Evolutionary conservation across 495 filamentous ascomycete genomes (phyloP).

Genomic region (Hypoxylon lienhwacheense): DNA sequence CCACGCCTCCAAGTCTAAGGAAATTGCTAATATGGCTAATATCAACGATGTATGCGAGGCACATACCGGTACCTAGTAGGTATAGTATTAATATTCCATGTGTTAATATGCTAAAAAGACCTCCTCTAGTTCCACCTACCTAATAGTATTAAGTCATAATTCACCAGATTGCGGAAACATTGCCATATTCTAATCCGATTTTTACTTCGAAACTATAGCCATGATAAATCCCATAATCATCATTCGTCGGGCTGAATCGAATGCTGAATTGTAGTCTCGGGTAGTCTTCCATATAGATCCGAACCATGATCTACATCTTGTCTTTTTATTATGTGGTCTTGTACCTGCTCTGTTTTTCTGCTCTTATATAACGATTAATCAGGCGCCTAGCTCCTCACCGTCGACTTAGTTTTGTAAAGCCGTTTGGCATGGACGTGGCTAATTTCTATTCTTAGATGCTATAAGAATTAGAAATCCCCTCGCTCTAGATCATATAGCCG

Average conservation of each 20-base stretch:
- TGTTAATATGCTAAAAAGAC: conserved; percentile 4
- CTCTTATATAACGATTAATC: too few relatives aligned
- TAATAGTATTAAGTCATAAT: too few relatives aligned
- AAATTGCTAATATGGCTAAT: conserved; percentile 38
- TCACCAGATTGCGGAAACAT: too few relatives aligned
- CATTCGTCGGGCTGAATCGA: too few relatives aligned
- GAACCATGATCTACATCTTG: too few relatives aligned
- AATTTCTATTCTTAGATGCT: conserved; percentile 26
- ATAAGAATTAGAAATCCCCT: conserved; percentile 2
- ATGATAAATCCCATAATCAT: too few relatives aligned
- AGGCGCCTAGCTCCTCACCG: neutral
- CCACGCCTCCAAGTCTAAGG: conserved; percentile 27
- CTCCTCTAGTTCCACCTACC: neutral
- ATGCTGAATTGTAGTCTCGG: too few relatives aligned
- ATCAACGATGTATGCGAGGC: conserved; percentile 6
- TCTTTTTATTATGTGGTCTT: too few relatives aligned
- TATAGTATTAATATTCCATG: conserved; percentile 17
- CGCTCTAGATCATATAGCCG: conserved; percentile 34
- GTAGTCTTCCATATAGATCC: too few relatives aligned
- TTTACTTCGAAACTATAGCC: too few relatives aligned
- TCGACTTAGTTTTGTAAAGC: neutral
- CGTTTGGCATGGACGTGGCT: conserved; percentile 5
- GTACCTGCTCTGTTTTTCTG: too few relatives aligned
- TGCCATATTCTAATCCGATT: too few relatives aligned
- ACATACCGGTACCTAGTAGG: neutral